Evolutionary conservation across 148 eudicot genomes (phyloP), one percentile per base, ranked within the genome.

Genomic region (Cornus suecica): DNA sequence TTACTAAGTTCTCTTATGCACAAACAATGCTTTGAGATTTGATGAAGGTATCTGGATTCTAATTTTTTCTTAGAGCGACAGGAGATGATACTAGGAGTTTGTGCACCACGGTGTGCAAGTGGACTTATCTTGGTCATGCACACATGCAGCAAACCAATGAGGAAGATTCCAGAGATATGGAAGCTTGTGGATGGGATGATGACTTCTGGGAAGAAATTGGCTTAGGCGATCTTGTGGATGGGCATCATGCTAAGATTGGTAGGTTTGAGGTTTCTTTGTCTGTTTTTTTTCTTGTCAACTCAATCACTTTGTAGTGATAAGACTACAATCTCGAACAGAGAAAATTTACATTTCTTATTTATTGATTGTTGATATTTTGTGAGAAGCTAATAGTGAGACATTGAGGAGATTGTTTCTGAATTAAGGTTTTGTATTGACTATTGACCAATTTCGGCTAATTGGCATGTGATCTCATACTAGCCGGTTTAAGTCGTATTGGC

Each of bases 121-220:
- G 98, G 99, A 93, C 99, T 69, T 96, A 93, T 86, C 92, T 96
- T 66, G 99, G 99, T 72, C 99, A 96, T 90, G 99, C 99, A 32
- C 99, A 96, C 82, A 85, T 93, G 90, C 89, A 93, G 72, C 92
- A 87, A 78, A 60, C 80, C 51, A 81, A 82, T 62, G 92, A 84
- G 85, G 84, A 80, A 76, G 90, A 84, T 30, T 88, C 94, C 52
- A 87, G 89, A 70, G 89, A 78, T 80, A 96, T 96, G 99, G 98
- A 96, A 86, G 91, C 98, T 76, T 85, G 93, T 84, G 99, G 99
- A 71, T 96, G 99, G 99, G 98, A 93, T 77, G 99, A 96, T 87
- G 93, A 89, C 30, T 96, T 96, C 79, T 96, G 90, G 99, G 97
- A 93, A 83, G 99, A 96, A 87, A 93, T 96, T 82, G 99, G 98